A percentile compares a stretch with the other conserved stretches of the same genome.
phyloP scores from a whole-genome alignment of 148 eudicot species.

The Linanthus parryae region DNA sequence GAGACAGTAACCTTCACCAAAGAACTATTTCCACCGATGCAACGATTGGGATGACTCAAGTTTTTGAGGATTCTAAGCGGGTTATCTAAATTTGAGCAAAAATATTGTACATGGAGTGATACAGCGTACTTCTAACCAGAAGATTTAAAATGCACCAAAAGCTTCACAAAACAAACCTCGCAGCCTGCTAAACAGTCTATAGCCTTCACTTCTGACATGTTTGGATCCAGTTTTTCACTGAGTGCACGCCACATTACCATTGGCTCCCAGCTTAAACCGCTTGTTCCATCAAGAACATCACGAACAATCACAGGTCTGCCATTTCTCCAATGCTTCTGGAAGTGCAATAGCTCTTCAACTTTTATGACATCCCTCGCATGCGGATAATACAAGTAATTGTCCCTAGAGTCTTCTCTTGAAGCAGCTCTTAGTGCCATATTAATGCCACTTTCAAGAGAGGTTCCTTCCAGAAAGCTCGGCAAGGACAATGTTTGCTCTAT shows the following conservation, averaged over 20 bases:
- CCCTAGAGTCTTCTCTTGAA: slow-evolving; percentile 25
- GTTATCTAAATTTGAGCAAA: too few relatives aligned
- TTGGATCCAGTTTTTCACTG: slow-evolving; percentile 44
- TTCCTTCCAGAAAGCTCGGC: too few relatives aligned
- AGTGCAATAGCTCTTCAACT: slow-evolving; percentile 27
- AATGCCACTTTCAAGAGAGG: slow-evolving; percentile 4
- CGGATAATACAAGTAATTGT: slow-evolving; percentile 48
- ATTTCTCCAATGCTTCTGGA: slow-evolving; percentile 56
- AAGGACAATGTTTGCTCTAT: slow-evolving; percentile 3
- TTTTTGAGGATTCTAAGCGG: too few relatives aligned
- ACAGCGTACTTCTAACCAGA: background rate
- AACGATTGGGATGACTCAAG: too few relatives aligned
- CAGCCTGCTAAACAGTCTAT: slow-evolving; percentile 79
- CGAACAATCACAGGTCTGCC: slow-evolving; percentile 84
- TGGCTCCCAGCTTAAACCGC: slow-evolving; percentile 96
- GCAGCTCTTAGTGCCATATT: slow-evolving; percentile 23
- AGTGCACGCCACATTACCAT: slow-evolving; percentile 89
- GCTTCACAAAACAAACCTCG: slow-evolving; percentile 39
- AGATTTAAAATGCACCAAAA: background rate
- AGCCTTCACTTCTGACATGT: slow-evolving; percentile 53
- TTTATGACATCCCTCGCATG: slow-evolving; percentile 29
- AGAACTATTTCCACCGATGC: too few relatives aligned
- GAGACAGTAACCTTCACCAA: too few relatives aligned
- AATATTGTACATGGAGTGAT: background rate
- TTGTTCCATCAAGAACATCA: slow-evolving; percentile 48